These are phyloP conservation scores for Oryza punctata DNA, from an alignment of 176 grass and related monocot species.

Conservation along the genomic window DNA sequence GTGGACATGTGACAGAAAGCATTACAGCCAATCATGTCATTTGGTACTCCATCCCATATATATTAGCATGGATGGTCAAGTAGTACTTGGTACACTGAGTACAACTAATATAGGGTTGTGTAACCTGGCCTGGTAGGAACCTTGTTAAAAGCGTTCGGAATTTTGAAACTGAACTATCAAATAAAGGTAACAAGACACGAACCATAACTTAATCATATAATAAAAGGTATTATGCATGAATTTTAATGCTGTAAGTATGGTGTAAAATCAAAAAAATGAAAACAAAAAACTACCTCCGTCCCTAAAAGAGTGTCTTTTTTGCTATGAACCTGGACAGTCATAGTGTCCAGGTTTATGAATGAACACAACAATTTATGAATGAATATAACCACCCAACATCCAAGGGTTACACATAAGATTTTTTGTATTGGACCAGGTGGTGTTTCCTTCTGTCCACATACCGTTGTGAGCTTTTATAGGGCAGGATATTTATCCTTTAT, in stretches of 20 bases:
- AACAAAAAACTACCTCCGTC: background rate
- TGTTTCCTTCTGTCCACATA: background rate
- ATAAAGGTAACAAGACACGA: background rate
- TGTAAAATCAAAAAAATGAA: background rate
- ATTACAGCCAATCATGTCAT: background rate
- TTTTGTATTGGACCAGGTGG: background rate
- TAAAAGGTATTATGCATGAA: background rate
- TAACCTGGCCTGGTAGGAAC: background rate
- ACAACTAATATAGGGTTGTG: background rate
- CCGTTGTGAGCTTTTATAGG: conserved; percentile 3
- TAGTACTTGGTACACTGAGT: background rate
- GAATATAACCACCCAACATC: background rate
- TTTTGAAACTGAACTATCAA: conserved; percentile 3
- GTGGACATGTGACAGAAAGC: background rate
- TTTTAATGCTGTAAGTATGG: background rate
- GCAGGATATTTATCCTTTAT: background rate
- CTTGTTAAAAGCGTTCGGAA: conserved; percentile 9
- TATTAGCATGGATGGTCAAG: background rate
- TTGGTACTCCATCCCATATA: background rate
- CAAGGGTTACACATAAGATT: background rate
- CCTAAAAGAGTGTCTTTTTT: too few species aligned
- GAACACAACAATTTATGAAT: background rate
- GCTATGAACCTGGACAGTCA: too few species aligned
- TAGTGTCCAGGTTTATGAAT: too few species aligned
- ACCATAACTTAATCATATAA: background rate